Conservation (phyloP, 2,329 filamentous ascomycete genomes). For the Tympanopsis confertula region DNA sequence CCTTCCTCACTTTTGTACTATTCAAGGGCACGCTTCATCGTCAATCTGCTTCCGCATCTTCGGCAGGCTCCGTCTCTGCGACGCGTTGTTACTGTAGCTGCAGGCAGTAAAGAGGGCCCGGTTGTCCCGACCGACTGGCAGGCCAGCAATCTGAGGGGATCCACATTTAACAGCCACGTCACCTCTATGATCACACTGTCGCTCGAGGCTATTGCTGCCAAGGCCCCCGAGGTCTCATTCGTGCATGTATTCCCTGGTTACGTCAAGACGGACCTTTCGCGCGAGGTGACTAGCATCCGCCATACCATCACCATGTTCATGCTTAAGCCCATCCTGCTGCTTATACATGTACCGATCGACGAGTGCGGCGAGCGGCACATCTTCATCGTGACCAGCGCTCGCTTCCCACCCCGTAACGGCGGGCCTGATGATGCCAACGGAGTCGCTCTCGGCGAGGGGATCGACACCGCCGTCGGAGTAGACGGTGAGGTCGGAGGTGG, state of each 20-base stretch:
- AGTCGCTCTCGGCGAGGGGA: slow-evolving; percentile 9
- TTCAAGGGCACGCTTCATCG: slow-evolving; percentile 41
- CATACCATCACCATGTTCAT: slow-evolving; percentile 17
- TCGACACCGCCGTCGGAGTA: slow-evolving; percentile 13
- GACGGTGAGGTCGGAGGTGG: slow-evolving; percentile 21
- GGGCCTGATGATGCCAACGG: slow-evolving; percentile 10
- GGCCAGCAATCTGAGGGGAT: slow-evolving; percentile 23
- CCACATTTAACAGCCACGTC: too few relatives aligned
- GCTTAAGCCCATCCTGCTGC: slow-evolving; percentile 4
- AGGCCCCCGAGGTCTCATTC: slow-evolving; percentile 28
- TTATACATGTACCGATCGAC: slow-evolving; percentile 12
- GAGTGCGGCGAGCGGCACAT: slow-evolving; percentile 25
- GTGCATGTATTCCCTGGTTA: slow-evolving; percentile 25
- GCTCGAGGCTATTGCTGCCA: slow-evolving; percentile 31
- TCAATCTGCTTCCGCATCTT: slow-evolving; percentile 45
- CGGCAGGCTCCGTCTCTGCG: slow-evolving; percentile 29
- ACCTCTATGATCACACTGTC: slow-evolving; percentile 36
- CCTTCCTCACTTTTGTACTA: slow-evolving; percentile 41
- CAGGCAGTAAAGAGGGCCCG: slow-evolving; percentile 34
- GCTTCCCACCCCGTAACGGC: slow-evolving; percentile 13
- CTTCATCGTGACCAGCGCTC: slow-evolving; percentile 21
- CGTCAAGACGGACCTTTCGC: slow-evolving; percentile 18
- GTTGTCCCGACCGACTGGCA: slow-evolving; percentile 33
- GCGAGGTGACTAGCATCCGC: slow-evolving; percentile 8
- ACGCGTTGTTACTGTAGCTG: slow-evolving; percentile 42